Conservation (phyloP, 768 basidiomycete species). For the Boletus tomentosulus region DNA sequence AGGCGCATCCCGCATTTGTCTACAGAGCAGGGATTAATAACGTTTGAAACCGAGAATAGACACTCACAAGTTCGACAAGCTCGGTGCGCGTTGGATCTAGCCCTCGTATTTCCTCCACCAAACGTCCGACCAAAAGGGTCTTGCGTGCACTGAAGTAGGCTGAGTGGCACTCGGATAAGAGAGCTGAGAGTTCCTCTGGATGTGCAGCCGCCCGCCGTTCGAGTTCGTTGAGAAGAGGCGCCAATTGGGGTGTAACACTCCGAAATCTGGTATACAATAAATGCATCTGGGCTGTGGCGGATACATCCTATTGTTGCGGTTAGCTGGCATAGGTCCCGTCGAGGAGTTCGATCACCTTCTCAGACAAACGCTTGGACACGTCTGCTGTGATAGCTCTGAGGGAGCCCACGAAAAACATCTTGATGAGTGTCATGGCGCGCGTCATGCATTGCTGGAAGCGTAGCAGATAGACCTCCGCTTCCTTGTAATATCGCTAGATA, state of each 20-base stretch:
- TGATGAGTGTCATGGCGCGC: constrained; percentile 95
- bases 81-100: constrained; percentile 78
- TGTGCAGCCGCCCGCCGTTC: constrained; percentile 72
- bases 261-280: constrained; percentile 88
- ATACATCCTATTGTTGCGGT: constrained; percentile 54
- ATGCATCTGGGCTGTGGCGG: constrained; percentile 74
- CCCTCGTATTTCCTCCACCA: constrained; percentile 77
- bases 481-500: constrained; percentile 78
- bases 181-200: constrained; percentile 77
- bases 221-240: constrained; percentile 79
- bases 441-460: constrained; percentile 99
- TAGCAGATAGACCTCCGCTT: constrained; percentile 91
- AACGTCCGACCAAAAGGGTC: constrained; percentile 62
- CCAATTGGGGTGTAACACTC: constrained; percentile 63
- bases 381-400: constrained; percentile 77
- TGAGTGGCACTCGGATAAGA: constrained; percentile 82
- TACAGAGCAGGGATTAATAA: constrained; percentile 26
- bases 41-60: neutral
- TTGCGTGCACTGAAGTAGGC: constrained; percentile 80
- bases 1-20: constrained; percentile 90
- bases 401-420: constrained; percentile 91
- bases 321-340: neutral
- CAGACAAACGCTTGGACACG: constrained; percentile 66
- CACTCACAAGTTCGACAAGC: constrained; percentile 79
- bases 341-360: constrained; percentile 49